These are phyloP conservation scores for Apiotrichum gracile DNA, from an alignment of 1,284 basidiomycete genomes.

Conservation along the genomic window DNA sequence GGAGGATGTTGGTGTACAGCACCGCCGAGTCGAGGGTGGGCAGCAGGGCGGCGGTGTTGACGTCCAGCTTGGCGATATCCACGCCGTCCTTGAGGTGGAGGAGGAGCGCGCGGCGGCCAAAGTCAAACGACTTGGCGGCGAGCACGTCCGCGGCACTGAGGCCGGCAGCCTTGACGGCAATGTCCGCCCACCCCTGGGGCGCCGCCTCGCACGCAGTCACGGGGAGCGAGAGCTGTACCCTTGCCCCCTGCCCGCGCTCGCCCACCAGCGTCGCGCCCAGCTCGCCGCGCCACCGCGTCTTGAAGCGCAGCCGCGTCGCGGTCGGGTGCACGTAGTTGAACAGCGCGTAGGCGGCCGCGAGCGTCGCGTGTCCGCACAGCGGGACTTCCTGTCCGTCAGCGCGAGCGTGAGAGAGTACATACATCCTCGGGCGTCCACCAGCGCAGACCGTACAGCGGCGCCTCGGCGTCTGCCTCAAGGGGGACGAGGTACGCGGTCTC, in stretches of 20 bases:
- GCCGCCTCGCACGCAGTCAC: constrained; percentile 21
- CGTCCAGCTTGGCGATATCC: constrained; percentile 10
- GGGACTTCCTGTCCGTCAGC: constrained; percentile 24
- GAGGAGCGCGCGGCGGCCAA: constrained; percentile 10
- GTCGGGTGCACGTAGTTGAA: constrained; percentile 25
- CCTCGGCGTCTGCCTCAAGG: constrained; percentile 7
- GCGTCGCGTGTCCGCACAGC: constrained; percentile 39
- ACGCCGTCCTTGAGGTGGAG: constrained; percentile 18
- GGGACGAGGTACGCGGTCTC: constrained; percentile 36
- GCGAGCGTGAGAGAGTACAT: background rate
- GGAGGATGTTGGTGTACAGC: constrained; percentile 27
- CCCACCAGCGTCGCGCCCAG: constrained; percentile 21
- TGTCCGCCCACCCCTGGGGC: background rate
- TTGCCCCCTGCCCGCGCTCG: constrained; percentile 7
- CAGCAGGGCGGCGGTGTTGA: constrained; percentile 6
- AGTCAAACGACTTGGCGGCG: constrained; percentile 11
- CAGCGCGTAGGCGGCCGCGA: constrained; percentile 28
- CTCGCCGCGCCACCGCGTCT: constrained; percentile 28
- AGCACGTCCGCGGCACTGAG: constrained; percentile 10
- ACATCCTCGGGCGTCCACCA: constrained; percentile 39
- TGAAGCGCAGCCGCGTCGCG: constrained; percentile 17
- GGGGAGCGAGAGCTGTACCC: constrained; percentile 70
- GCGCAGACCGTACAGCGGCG: constrained; percentile 26
- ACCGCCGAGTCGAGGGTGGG: constrained; percentile 4
- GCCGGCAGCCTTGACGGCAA: constrained; percentile 4